Evolutionary conservation across 768 basidiomycete genomes (phyloP).

Genomic region (Sporobolomyces roseus): DNA sequence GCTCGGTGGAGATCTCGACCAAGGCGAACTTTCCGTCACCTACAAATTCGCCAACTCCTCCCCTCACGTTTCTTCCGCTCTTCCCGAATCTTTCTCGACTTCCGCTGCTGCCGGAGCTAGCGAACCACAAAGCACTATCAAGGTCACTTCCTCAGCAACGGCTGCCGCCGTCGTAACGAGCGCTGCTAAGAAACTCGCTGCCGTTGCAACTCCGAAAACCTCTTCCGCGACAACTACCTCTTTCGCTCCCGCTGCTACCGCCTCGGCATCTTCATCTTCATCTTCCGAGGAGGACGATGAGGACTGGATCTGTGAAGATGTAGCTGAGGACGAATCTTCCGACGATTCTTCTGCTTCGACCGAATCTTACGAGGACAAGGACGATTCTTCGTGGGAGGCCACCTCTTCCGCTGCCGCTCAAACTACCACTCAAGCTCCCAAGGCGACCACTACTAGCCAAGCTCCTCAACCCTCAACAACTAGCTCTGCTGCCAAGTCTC

Average conservation of each 20-base stretch:
- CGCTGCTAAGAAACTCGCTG: constrained; percentile 5
- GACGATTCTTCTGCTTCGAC: not conserved
- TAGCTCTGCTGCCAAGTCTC: not conserved
- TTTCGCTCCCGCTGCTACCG: not conserved
- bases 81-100: constrained; percentile 2
- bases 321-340: not conserved
- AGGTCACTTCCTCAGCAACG: not conserved
- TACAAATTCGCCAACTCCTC: constrained; percentile 15
- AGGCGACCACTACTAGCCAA: constrained; percentile 11
- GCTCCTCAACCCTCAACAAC: constrained; percentile 11
- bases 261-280: constrained; percentile 1
- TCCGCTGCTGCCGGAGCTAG: constrained; percentile 9
- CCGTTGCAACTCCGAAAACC: not conserved
- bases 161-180: constrained; percentile 12
- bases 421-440: not conserved
- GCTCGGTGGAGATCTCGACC: constrained; percentile 31
- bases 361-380: not conserved
- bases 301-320: constrained; percentile 34
- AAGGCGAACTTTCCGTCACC: constrained; percentile 23
- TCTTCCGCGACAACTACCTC: constrained; percentile 3
- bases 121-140: constrained; percentile 13
- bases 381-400: not conserved
- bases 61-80: constrained; percentile 8
- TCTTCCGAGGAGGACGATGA: constrained; percentile 17
- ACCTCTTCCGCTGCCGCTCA: not conserved